A percentile compares a stretch with the other conserved stretches of the same genome.
phyloP scores from a whole-genome alignment of 169 alveolate genomes.

The Cyclospora cayetanensis region DNA sequence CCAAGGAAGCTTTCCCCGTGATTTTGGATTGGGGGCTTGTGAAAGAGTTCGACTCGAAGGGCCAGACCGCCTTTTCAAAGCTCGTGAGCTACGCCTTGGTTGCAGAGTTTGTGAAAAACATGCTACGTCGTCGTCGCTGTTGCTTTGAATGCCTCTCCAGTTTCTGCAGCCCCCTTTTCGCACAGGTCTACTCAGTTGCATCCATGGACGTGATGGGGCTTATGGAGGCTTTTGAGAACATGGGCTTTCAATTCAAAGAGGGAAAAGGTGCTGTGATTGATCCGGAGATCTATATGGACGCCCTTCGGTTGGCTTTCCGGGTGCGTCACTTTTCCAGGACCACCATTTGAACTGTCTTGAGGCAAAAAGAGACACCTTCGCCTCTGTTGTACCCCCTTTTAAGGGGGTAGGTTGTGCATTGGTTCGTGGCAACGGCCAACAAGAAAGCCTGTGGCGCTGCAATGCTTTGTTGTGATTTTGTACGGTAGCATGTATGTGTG shows the following conservation, averaged over 20 bases:
- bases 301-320: slow-evolving; percentile 78
- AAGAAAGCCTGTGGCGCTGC: too few relatives aligned
- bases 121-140: background rate
- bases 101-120: too few relatives aligned
- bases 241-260: slow-evolving; percentile 85
- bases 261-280: slow-evolving; percentile 77
- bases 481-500: background rate
- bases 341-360: background rate
- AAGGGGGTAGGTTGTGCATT: background rate
- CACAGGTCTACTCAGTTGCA: slow-evolving; percentile 80
- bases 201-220: slow-evolving; percentile 84
- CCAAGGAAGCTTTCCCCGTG: slow-evolving; percentile 78
- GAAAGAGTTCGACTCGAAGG: slow-evolving; percentile 78
- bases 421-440: too few relatives aligned
- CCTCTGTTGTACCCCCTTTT: background rate
- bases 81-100: slow-evolving; percentile 71
- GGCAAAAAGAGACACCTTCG: background rate
- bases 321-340: slow-evolving; percentile 11
- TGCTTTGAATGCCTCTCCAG: background rate
- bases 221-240: slow-evolving; percentile 87
- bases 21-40: slow-evolving; percentile 89
- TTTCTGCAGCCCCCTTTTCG: background rate
- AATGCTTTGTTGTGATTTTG: too few relatives aligned
- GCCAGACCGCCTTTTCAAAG: slow-evolving; percentile 84
- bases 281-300: slow-evolving; percentile 88